A percentile compares a stretch with the other conserved stretches of the same genome.
These are phyloP conservation scores for Dactylis glomerata DNA, from an alignment of 176 grass and related monocot species.

Conservation along the genomic window DNA sequence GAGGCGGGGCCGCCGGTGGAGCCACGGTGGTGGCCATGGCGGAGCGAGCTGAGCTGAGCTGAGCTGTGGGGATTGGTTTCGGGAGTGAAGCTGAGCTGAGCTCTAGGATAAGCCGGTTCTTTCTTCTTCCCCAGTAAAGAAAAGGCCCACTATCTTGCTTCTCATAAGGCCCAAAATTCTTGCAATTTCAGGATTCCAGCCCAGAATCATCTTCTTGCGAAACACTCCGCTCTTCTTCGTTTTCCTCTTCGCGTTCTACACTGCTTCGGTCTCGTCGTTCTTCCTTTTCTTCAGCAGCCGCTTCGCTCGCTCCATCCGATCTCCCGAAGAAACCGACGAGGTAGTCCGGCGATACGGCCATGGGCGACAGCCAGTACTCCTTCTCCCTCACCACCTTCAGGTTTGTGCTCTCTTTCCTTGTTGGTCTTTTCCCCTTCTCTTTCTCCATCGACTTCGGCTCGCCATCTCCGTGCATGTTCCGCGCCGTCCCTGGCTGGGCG, in stretches of 20 bases:
- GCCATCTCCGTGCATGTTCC: not conserved
- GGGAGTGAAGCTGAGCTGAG: not conserved
- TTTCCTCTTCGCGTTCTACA: not conserved
- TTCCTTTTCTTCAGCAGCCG: not conserved
- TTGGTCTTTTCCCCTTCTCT: not conserved
- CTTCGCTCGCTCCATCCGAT: not conserved
- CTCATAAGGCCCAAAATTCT: not conserved
- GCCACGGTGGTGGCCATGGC: slow-evolving; percentile 17
- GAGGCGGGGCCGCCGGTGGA: slow-evolving; percentile 20
- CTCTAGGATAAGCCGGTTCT: not conserved
- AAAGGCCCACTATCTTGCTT: not conserved
- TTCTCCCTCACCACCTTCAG: slow-evolving; percentile 99
- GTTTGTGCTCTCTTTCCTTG: slow-evolving; percentile 23
- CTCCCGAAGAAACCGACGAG: not conserved
- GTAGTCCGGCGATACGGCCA: slow-evolving; percentile 7
- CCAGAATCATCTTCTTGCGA: slow-evolving; percentile 35
- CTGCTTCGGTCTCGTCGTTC: not conserved
- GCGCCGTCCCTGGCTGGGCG: not conserved
- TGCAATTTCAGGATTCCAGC: not conserved
- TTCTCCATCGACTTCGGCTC: not conserved
- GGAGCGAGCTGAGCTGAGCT: not conserved
- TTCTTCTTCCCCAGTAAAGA: too few species aligned
- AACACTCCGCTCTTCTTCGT: slow-evolving; percentile 25
- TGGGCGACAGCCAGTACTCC: slow-evolving; percentile 95
- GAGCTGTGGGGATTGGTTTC: not conserved